Evolutionary conservation across 1,284 basidiomycete genomes (phyloP).

Genomic region (Tilletia horrida): DNA sequence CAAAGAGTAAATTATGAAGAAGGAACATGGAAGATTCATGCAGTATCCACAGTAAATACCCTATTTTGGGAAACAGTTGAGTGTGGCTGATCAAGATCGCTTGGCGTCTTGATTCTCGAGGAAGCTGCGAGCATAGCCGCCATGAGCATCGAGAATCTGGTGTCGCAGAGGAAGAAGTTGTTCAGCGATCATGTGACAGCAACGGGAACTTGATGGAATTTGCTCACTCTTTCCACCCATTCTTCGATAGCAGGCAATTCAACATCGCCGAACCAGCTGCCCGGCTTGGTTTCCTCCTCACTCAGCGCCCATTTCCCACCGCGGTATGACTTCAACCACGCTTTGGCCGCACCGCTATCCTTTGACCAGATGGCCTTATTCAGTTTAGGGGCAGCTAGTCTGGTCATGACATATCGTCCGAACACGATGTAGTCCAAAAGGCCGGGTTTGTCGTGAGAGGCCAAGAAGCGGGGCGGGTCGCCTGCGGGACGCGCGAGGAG

Average conservation of each 20-base stretch:
- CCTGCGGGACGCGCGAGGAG: neutral
- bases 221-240: conserved; percentile 12
- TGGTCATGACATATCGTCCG: conserved; percentile 10
- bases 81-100: neutral
- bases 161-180: neutral
- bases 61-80: too few species aligned
- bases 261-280: conserved; percentile 10
- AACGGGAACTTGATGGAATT: neutral
- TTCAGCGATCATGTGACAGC: neutral
- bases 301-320: conserved; percentile 8
- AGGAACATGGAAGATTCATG: neutral
- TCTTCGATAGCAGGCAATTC: neutral
- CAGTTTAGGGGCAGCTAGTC: neutral
- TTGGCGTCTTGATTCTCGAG: neutral
- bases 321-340: neutral
- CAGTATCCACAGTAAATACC: too few species aligned
- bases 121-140: neutral
- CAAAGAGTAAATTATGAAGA: conserved; percentile 5
- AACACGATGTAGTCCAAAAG: conserved; percentile 11
- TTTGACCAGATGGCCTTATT: conserved; percentile 16
- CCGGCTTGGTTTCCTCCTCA: neutral
- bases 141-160: conserved; percentile 11
- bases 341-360: neutral
- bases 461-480: neutral
- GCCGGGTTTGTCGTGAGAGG: conserved; percentile 5